Percentiles rank a stretch among this genome's conserved stretches.
Conservation (phyloP, 768 basidiomycete species). For the Mycena pura region DNA sequence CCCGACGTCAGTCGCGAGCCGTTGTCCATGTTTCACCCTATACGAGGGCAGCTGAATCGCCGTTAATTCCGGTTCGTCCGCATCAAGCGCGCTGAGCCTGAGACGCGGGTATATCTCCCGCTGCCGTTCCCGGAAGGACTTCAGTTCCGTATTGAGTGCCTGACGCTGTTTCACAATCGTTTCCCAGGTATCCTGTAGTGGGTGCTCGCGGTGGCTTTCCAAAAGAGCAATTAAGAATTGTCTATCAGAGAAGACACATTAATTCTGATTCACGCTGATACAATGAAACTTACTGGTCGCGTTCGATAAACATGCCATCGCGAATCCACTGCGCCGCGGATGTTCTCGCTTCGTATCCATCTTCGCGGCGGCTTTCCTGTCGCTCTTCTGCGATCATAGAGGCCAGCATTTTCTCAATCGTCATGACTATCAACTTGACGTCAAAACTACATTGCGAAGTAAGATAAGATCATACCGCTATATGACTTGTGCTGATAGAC, state of each 20-base stretch:
- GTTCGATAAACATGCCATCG: not conserved
- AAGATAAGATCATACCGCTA: not conserved
- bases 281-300: not conserved
- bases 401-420: not conserved
- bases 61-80: constrained; percentile 13
- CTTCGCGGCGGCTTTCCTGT: not conserved
- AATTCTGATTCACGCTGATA: not conserved
- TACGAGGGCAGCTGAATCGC: constrained; percentile 15
- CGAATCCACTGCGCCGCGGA: constrained; percentile 9
- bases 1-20: not conserved
- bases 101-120: too few relatives aligned
- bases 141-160: not conserved
- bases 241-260: not conserved
- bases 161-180: constrained; percentile 7
- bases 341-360: not conserved
- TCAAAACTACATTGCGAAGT: not conserved
- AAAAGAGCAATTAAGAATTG: constrained; percentile 1
- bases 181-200: constrained; percentile 7
- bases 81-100: constrained; percentile 9
- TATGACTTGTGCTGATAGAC: constrained; percentile 1
- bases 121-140: constrained; percentile 12
- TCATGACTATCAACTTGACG: not conserved
- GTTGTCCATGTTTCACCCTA: constrained; percentile 16
- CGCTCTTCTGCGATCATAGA: not conserved
- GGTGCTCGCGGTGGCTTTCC: constrained; percentile 3